These are phyloP conservation scores for Aspergillus aculeatus DNA, from an alignment of 2,329 filamentous ascomycete genomes.

Conservation along the genomic window DNA sequence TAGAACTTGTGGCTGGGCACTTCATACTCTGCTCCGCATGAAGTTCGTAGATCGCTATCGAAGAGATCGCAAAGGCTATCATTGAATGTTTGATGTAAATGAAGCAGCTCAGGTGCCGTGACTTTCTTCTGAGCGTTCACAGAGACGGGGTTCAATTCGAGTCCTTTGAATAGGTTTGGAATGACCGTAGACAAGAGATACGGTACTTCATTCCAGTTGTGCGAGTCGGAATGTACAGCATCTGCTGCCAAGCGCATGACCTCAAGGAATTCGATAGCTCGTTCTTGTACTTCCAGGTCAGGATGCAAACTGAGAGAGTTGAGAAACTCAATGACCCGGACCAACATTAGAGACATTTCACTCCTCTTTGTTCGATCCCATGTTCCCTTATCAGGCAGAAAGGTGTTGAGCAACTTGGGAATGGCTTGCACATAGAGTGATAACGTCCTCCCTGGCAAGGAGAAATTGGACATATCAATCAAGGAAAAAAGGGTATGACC, in stretches of 20 bases:
- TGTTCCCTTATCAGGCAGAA: slow-evolving; percentile 57
- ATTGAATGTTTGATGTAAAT: slow-evolving; percentile 81
- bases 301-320: slow-evolving; percentile 79
- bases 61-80: slow-evolving; percentile 68
- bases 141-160: slow-evolving; percentile 90
- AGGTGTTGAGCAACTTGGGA: slow-evolving; percentile 78
- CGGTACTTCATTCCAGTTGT: slow-evolving; percentile 60
- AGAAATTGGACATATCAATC: slow-evolving; percentile 64
- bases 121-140: slow-evolving; percentile 80
- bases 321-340: slow-evolving; percentile 76
- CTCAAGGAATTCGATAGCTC: slow-evolving; percentile 88
- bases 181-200: slow-evolving; percentile 87
- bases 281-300: slow-evolving; percentile 89
- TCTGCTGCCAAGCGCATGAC: slow-evolving; percentile 83
- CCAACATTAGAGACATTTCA: slow-evolving; percentile 72
- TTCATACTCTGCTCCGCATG: slow-evolving; percentile 51
- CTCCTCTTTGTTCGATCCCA: slow-evolving; percentile 76
- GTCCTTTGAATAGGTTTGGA: slow-evolving; percentile 78
- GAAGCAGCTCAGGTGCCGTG: slow-evolving; percentile 70
- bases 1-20: slow-evolving; percentile 41
- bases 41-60: slow-evolving; percentile 52
- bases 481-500: slow-evolving; percentile 72
- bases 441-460: slow-evolving; percentile 64
- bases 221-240: slow-evolving; percentile 50
- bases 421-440: slow-evolving; percentile 78